Evolutionary conservation across 2,329 filamentous ascomycete genomes (phyloP), one percentile per base, ranked within the genome.

Genomic region (Aureobasidium sp.): DNA sequence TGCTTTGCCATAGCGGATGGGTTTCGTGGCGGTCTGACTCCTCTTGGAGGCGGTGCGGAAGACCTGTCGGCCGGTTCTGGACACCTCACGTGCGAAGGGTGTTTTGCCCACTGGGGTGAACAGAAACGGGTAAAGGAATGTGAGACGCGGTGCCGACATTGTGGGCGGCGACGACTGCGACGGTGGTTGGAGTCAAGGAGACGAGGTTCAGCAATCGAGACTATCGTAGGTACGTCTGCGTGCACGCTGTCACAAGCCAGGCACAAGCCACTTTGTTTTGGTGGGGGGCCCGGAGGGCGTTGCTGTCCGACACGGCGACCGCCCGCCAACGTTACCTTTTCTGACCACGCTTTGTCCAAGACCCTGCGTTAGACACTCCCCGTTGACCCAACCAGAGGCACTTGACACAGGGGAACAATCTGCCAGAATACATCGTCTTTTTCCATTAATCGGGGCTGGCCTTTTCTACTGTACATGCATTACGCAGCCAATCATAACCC

Each of bases 51-150:
- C 70, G 36, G 74, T 67, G 51, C 74, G 69, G 36, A 74, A 69
- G 37, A 69, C 68, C 62, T 69, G 65, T 42, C 67, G 68, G 23
- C 66, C 64, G 32, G 67, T 66, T 17, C 68, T 67, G 60, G 64
- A 65, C 20, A 66, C 67, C 23, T 65, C 67, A 66, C 69, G 67
- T 8, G 64, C 57, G n/a, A 60, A 60, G 5, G 56, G 66, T 17
- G 67, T 68, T 46, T 60, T 66, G 58, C 66, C 70, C 8, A 68
- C 65, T 1, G 75, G 69, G 51, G 72, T 73, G 57, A 73, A 78
- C 50, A 80, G 70, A 68, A 76, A 73, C 0, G 78, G 78, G 74
- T 77, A 80, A 46, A 80, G 71, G 66, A 79, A 79, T 29, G 76
- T 75, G 50, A 80, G 68, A 47, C 75, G 74, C 15, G 77, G 77